A percentile compares a stretch with the other conserved stretches of the same genome.
Conservation (phyloP, 371 early-diverging fungal species). For the Apophysomyces trapeziformis region DNA sequence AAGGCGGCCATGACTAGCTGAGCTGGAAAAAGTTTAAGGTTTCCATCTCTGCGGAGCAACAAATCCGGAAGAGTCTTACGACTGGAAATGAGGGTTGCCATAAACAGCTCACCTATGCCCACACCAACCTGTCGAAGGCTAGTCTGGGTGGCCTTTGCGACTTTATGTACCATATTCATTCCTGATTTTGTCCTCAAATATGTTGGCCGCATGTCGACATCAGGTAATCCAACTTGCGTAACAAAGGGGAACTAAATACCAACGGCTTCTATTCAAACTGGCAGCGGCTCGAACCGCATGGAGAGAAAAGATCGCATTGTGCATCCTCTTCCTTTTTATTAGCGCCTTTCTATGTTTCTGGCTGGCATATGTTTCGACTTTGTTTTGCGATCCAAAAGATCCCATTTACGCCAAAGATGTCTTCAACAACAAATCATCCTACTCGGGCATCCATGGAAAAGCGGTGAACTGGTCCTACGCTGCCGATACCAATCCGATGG, state of each 20-base stretch:
- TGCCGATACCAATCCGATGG: slow-evolving; percentile 15
- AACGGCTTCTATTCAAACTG: neutral
- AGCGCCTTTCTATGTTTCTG: slow-evolving; percentile 43
- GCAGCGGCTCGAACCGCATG: slow-evolving; percentile 47
- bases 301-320: slow-evolving; percentile 54
- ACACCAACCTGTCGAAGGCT: slow-evolving; percentile 29
- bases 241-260: neutral
- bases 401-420: slow-evolving; percentile 28
- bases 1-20: neutral
- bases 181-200: slow-evolving; percentile 35
- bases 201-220: slow-evolving; percentile 36
- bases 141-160: slow-evolving; percentile 31
- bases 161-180: slow-evolving; percentile 29
- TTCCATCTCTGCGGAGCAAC: slow-evolving; percentile 3
- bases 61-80: slow-evolving; percentile 16
- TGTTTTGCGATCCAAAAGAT: slow-evolving; percentile 49
- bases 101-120: slow-evolving; percentile 26
- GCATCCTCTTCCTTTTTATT: slow-evolving; percentile 29
- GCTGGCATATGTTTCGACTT: slow-evolving; percentile 45
- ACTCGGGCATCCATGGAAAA: slow-evolving; percentile 43
- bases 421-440: slow-evolving; percentile 34
- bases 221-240: slow-evolving; percentile 24
- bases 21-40: neutral
- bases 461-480: slow-evolving; percentile 41
- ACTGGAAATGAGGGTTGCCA: slow-evolving; percentile 25